These are phyloP conservation scores for Achlya hypogyna DNA, from an alignment of 352 stramenopile species.

Conservation along the genomic window DNA sequence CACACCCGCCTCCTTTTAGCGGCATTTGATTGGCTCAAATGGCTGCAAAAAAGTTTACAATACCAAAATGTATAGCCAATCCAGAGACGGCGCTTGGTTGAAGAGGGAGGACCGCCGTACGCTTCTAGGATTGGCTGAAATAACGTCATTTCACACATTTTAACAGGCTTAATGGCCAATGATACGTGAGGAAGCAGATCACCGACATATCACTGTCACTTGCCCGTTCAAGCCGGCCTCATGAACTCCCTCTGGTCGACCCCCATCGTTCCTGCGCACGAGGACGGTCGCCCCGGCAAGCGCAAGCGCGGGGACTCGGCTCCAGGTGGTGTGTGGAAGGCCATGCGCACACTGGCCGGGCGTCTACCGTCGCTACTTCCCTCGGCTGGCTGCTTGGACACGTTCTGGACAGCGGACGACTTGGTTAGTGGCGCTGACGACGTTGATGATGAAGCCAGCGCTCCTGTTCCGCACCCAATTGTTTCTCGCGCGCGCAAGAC, in stretches of 20 bases:
- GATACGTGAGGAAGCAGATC: background rate
- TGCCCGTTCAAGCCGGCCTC: background rate
- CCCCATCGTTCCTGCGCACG: background rate
- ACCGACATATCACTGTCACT: background rate
- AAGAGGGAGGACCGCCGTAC: too few relatives aligned
- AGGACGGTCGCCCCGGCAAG: background rate
- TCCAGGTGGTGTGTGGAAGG: background rate
- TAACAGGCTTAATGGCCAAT: background rate
- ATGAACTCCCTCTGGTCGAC: background rate
- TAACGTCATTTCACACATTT: background rate
- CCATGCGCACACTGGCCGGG: background rate
- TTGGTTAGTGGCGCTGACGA: background rate
- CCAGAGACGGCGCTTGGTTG: too few relatives aligned
- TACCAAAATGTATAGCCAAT: too few relatives aligned
- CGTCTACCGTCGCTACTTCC: background rate
- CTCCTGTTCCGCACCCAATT: background rate
- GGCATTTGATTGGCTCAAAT: too few relatives aligned
- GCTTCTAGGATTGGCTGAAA: background rate
- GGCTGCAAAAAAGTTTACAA: too few relatives aligned
- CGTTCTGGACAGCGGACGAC: conserved; percentile 3
- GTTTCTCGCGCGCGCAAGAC: background rate
- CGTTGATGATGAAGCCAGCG: background rate
- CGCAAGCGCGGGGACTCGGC: background rate
- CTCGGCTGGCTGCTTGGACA: conserved; percentile 16
- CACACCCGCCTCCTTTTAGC: too few relatives aligned